These are phyloP conservation scores for Sugiyamaella qingdaonensis DNA, from an alignment of 805 yeast species.

Conservation along the genomic window DNA sequence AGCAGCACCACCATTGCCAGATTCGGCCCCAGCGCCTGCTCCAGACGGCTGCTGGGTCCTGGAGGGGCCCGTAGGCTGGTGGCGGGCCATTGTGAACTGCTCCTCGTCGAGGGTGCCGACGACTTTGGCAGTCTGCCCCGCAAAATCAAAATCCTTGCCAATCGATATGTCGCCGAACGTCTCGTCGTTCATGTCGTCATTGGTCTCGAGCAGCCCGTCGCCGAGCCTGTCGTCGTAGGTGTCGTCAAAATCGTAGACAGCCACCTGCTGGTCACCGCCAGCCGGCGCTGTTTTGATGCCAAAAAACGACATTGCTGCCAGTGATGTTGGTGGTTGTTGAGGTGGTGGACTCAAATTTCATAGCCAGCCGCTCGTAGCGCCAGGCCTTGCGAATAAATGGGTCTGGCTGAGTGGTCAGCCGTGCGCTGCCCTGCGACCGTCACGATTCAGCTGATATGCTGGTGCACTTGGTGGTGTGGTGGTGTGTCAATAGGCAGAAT, in stretches of 20 bases:
- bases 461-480: no score
- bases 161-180: slow-evolving; percentile 64
- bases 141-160: slow-evolving; percentile 65
- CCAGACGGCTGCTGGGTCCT: slow-evolving; percentile 25
- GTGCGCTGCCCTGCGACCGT: neutral
- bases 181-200: slow-evolving; percentile 76
- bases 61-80: slow-evolving; percentile 27
- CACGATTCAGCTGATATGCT: no score
- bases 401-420: neutral
- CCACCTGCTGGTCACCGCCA: slow-evolving; percentile 23
- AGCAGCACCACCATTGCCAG: slow-evolving; percentile 25
- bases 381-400: slow-evolving; percentile 4
- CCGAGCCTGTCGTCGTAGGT: slow-evolving; percentile 78
- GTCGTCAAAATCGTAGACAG: slow-evolving; percentile 67
- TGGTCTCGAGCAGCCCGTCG: slow-evolving; percentile 56
- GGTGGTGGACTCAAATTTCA: neutral
- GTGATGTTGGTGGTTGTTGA: neutral
- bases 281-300: slow-evolving; percentile 50
- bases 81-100: slow-evolving; percentile 26
- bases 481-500: no score
- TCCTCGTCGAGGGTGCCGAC: slow-evolving; percentile 29
- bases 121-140: slow-evolving; percentile 35
- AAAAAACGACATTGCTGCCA: slow-evolving; percentile 56
- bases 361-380: slow-evolving; percentile 1
- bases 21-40: neutral